Conservation (phyloP, 495 filamentous ascomycete species). For the Talaromyces adpressus region DNA sequence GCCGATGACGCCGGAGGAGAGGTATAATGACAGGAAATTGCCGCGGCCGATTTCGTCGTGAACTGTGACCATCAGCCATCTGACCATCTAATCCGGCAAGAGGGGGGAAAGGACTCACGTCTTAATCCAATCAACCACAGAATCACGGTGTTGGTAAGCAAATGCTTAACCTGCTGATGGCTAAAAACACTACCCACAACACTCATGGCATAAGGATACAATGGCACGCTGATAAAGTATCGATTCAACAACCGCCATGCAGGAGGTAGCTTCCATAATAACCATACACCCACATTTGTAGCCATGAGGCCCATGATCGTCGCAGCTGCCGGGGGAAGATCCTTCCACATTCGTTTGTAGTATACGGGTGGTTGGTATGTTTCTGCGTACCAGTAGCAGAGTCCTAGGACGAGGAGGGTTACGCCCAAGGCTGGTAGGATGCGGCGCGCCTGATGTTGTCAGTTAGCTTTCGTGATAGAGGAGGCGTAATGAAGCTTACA, state of each 20-base stretch:
- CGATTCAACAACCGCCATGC: slow-evolving; percentile 69
- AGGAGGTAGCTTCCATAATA: slow-evolving; percentile 61
- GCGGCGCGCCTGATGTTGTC: slow-evolving; percentile 38
- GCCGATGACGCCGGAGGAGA: slow-evolving; percentile 59
- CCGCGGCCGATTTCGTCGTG: slow-evolving; percentile 87
- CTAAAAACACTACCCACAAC: slow-evolving; percentile 71
- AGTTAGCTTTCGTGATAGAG: neutral
- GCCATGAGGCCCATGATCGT: slow-evolving; percentile 63
- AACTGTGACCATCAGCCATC: slow-evolving; percentile 29
- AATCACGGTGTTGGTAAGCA: slow-evolving; percentile 61
- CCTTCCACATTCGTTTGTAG: slow-evolving; percentile 58
- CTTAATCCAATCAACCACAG: slow-evolving; percentile 52
- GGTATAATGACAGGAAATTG: slow-evolving; percentile 72
- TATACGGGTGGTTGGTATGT: slow-evolving; percentile 57
- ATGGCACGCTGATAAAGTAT: slow-evolving; percentile 68
- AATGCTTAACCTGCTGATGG: slow-evolving; percentile 63
- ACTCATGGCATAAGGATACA: slow-evolving; percentile 55
- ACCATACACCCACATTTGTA: slow-evolving; percentile 54
- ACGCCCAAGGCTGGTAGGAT: slow-evolving; percentile 59
- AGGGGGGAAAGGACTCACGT: slow-evolving; percentile 29
- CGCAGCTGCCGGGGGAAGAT: slow-evolving; percentile 70
- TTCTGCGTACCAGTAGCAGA: slow-evolving; percentile 46
- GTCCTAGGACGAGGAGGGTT: slow-evolving; percentile 40
- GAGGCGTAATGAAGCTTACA: slow-evolving; percentile 16
- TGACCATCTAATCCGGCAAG: neutral